A percentile compares a stretch with the other conserved stretches of the same genome.
phyloP scores from a whole-genome alignment of 176 grass and related monocot genomes.

The Triticum urartu region DNA sequence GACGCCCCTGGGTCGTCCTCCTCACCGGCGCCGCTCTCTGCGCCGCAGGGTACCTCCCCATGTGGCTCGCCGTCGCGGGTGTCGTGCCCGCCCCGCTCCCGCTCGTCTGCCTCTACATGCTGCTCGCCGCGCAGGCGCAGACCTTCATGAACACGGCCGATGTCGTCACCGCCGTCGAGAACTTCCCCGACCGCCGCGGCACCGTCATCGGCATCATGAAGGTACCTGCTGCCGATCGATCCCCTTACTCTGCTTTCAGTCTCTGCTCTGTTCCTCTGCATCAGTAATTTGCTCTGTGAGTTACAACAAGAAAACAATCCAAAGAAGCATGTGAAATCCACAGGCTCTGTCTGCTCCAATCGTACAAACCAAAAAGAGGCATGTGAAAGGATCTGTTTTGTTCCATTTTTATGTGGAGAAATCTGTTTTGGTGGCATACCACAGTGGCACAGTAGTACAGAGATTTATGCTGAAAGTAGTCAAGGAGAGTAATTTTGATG shows the following conservation, averaged over 20 bases:
- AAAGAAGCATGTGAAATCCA: too few relatives aligned
- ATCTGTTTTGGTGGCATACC: background rate
- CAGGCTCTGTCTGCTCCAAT: background rate
- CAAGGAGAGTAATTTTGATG: background rate
- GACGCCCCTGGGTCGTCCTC: constrained; percentile 56
- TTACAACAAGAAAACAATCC: too few relatives aligned
- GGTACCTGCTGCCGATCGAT: constrained; percentile 21
- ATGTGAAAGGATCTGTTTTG: background rate
- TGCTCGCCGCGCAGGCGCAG: constrained; percentile 83
- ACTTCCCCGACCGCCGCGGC: constrained; percentile 75
- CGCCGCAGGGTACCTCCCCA: constrained; percentile 68
- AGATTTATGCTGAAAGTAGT: background rate
- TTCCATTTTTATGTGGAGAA: background rate
- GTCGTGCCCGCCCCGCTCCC: constrained; percentile 40
- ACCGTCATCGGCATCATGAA: constrained; percentile 98
- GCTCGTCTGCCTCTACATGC: constrained; percentile 74
- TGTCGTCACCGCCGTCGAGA: constrained; percentile 82
- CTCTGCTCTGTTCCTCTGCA: background rate
- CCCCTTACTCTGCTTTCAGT: background rate
- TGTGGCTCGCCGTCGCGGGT: constrained; percentile 76
- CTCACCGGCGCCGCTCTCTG: constrained; percentile 55
- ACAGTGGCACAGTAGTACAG: background rate
- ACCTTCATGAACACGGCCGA: constrained; percentile 88
- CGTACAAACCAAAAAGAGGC: background rate
- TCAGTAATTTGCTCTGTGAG: background rate